Evolutionary conservation across 345 rosid genomes (phyloP), one percentile per base, ranked within the genome.

Genomic region (Heritiera fomes): DNA sequence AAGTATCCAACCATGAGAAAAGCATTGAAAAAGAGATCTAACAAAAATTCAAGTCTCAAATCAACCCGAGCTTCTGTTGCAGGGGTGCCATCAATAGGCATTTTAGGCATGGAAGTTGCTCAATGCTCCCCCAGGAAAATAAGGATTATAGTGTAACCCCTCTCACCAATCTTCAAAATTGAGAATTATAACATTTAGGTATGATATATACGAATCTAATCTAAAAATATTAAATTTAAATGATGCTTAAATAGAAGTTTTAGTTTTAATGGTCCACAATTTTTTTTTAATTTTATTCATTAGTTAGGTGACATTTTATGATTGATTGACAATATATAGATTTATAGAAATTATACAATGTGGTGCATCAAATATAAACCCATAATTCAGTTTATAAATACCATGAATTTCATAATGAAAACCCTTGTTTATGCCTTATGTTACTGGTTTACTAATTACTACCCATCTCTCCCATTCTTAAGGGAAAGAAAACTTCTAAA

Each of bases 41-140:
- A 34, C 38, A 34, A 34, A 34, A 34, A 34, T 34, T 34, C 38
- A 34, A 34, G 38, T 34, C 38, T 34, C 38, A 81, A 82, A 76
- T 82, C 41, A 73, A 94, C 99, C 96, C 94, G 98, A 61, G 98
- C 91, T 90, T 97, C 99, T 20, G 99, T 91, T 79, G 99, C 98
- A 17, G 99, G 99, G 93, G 99, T 98, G 79, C 92, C 99, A 87
- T 97, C 99, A 71, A 66, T 91, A 68, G 94, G 94, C 99, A 94
- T 93, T 79, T 97, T 87, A 18, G 99, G 99, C 99, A 97, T 97
- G 66, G 99, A 98, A 83, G 94, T 97, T 50, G 98, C 99, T 83
- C 98, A 34, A 34, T 34, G 38, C 38, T 1, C 38, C 99, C 30
- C 98, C 99, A 32, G 98, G 99, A 77, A 94, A 94, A 85, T 97